Evolutionary conservation across 148 eudicot genomes (phyloP), one percentile per base, ranked within the genome.

Genomic region (Chenopodium album): DNA sequence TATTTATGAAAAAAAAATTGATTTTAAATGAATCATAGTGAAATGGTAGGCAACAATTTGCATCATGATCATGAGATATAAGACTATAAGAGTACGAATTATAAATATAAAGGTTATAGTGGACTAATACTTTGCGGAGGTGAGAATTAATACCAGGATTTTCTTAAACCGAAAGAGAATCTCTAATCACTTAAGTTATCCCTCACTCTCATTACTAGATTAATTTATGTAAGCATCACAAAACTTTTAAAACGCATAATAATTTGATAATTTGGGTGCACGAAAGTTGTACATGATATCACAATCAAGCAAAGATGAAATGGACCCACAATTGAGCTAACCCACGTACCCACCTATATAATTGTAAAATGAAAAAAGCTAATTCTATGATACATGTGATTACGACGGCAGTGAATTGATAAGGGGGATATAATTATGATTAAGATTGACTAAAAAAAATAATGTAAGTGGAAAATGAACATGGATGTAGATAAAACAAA

Each of bases 321-420:
- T 9, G 76, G 77, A 64, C 81, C 85, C 78, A 78, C 67, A n/a
- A 9, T 34, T 50, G 68, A 78, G 60, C 64, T 78, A 78, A 83
- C 65, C 74, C 78, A 78, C 81, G 37, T 52, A 83, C 65, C 74
- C 78, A 78, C 81, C 52, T 52, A 20, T 48, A 22, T 32, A 79
- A 34, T 59, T 5, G 20, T 73, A 73, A 31, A 31, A 29, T 37
- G 16, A 14, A 11, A 37, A 81, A 80, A 66, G 54, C 28, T 65
- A 74, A 29, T 75, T 44, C 19, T 5, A 65, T 75, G 74, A 47
- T 60, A 12, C 22, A 4, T 79, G 79, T 84, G 86, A 84, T 79
- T 84, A 84, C 52, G 86, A 84, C 80, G 86, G 82, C 86, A 84
- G 80, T 84, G 83, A 79, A 31, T 75, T 84, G 71, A 84, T 76